Conservation (phyloP, 805 yeast genomes). For the Candida quercuum region DNA sequence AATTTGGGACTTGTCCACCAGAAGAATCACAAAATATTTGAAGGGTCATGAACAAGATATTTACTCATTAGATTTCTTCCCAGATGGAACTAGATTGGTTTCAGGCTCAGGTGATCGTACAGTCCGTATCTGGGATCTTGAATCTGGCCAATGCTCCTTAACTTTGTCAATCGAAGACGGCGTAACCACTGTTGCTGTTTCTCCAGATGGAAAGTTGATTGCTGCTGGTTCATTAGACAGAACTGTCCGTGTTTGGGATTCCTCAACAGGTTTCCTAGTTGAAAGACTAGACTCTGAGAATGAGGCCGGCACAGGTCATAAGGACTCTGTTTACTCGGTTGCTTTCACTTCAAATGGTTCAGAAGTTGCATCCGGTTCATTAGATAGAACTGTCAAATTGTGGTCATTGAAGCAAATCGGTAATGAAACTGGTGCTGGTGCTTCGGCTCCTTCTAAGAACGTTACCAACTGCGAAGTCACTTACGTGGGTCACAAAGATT, state of each 20-base stretch:
- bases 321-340: constrained; percentile 92
- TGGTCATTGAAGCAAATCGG: constrained; percentile 77
- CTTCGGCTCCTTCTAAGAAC: constrained; percentile 34
- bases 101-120: constrained; percentile 97
- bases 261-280: constrained; percentile 83
- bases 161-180: constrained; percentile 94
- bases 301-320: constrained; percentile 88
- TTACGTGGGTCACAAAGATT: constrained; percentile 93
- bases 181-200: constrained; percentile 94
- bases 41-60: constrained; percentile 97
- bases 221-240: constrained; percentile 97
- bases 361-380: constrained; percentile 90
- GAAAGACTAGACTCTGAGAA: constrained; percentile 89
- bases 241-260: constrained; percentile 96
- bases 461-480: constrained; percentile 78
- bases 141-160: constrained; percentile 81
- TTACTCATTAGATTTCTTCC: constrained; percentile 91
- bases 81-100: constrained; percentile 88
- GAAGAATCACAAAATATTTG: constrained; percentile 79
- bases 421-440: constrained; percentile 38
- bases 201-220: constrained; percentile 89
- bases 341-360: constrained; percentile 88
- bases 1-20: constrained; percentile 89
- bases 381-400: constrained; percentile 91
- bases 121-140: constrained; percentile 93